Percentiles rank a stretch among this genome's conserved stretches.
Evolutionary conservation across 495 filamentous ascomycete species (phyloP).

Genomic region (Talaromyces wortmannii): DNA sequence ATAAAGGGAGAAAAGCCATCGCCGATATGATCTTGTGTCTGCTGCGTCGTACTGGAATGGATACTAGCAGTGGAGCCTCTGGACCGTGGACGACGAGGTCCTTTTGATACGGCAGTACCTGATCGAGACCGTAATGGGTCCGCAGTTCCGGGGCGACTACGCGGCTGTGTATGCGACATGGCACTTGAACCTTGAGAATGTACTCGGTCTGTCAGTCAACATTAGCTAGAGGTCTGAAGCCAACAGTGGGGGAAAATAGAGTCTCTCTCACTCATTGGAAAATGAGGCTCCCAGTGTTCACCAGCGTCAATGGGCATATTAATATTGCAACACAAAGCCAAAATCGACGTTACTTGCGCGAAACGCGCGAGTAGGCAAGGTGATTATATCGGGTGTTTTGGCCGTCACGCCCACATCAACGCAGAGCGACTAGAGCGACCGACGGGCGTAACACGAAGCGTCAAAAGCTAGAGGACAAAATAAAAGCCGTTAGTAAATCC

Average conservation of each 20-base stretch:
- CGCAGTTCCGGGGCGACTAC: constrained; percentile 38
- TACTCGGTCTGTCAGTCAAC: constrained; percentile 14
- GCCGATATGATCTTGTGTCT: constrained; percentile 52
- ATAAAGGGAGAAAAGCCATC: constrained; percentile 43
- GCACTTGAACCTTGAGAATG: constrained; percentile 22
- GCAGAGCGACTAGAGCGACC: constrained; percentile 2
- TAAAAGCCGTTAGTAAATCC: background rate
- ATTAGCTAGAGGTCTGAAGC: background rate
- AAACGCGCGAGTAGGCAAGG: background rate
- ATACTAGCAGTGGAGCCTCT: constrained; percentile 82
- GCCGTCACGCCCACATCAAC: constrained; percentile 17
- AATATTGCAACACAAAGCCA: background rate
- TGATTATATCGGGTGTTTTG: constrained; percentile 23
- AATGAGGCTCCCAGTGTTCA: constrained; percentile 8
- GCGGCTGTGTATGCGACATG: constrained; percentile 28
- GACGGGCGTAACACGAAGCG: background rate
- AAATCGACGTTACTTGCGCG: background rate
- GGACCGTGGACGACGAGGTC: constrained; percentile 63
- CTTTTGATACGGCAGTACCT: constrained; percentile 50
- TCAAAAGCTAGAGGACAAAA: background rate
- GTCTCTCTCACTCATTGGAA: constrained; percentile 4
- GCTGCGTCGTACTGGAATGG: constrained; percentile 62
- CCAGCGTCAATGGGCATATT: constrained; percentile 26
- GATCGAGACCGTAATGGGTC: constrained; percentile 50
- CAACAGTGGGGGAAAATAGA: constrained; percentile 4